Conservation (phyloP, 1,139 yeast genomes). For the Meyerozyma athensensis region DNA sequence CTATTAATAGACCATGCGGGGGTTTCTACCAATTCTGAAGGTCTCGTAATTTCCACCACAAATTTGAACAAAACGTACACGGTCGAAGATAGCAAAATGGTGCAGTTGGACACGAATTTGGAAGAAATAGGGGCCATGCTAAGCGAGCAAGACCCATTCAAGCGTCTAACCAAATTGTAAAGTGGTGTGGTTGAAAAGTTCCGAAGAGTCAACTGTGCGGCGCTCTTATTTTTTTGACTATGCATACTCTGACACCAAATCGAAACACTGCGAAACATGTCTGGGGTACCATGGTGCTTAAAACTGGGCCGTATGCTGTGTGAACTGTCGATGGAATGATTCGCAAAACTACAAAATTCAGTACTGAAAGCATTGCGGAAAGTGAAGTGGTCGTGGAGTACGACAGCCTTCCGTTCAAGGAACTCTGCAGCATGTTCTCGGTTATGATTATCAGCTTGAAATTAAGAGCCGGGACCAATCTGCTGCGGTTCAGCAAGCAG, state of each 20-base stretch:
- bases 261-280: not conserved
- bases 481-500: not conserved
- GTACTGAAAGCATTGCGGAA: not conserved
- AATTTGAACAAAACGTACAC: slow-evolving; percentile 28
- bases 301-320: too few species aligned
- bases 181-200: too few species aligned
- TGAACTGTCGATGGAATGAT: too few species aligned
- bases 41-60: slow-evolving; percentile 27
- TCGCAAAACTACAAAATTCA: not conserved
- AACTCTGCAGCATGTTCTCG: slow-evolving; percentile 35
- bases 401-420: not conserved
- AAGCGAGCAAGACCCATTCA: slow-evolving; percentile 26
- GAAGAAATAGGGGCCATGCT: slow-evolving; percentile 37
- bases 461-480: slow-evolving; percentile 18
- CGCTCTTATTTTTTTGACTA: not conserved
- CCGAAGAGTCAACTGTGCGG: too few species aligned
- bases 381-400: not conserved
- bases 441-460: slow-evolving; percentile 47
- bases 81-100: slow-evolving; percentile 43
- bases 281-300: too few species aligned
- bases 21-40: slow-evolving; percentile 29
- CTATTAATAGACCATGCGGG: slow-evolving; percentile 29
- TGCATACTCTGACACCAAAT: slow-evolving; percentile 1
- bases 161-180: slow-evolving; percentile 29
- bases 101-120: slow-evolving; percentile 42